A percentile compares a stretch with the other conserved stretches of the same genome.
Conservation (phyloP, 148 eudicot genomes). For the Gaultheria prostrata region DNA sequence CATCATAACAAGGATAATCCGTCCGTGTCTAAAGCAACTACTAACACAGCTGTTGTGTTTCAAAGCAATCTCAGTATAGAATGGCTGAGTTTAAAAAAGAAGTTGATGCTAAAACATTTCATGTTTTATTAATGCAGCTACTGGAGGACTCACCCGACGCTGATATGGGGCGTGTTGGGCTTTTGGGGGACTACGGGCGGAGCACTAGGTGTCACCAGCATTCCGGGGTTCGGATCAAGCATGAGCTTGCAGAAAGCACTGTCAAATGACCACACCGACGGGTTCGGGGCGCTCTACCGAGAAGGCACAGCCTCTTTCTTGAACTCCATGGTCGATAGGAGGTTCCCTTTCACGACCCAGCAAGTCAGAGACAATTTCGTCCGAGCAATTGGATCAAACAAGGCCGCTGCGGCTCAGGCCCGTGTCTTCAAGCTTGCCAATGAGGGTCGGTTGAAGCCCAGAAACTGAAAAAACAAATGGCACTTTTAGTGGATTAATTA, state of each 20-base stretch:
- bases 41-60: neutral
- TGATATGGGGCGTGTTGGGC: slow-evolving; percentile 68
- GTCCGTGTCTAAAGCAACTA: neutral
- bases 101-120: neutral
- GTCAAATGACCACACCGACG: slow-evolving; percentile 53
- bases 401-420: slow-evolving; percentile 76
- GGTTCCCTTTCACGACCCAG: slow-evolving; percentile 57
- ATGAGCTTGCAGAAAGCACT: slow-evolving; percentile 61
- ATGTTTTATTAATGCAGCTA: slow-evolving; percentile 42
- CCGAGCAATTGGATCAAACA: slow-evolving; percentile 49
- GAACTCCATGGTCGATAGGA: slow-evolving; percentile 62
- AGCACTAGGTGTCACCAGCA: slow-evolving; percentile 42
- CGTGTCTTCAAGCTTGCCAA: slow-evolving; percentile 77
- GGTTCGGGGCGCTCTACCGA: slow-evolving; percentile 66
- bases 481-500: neutral
- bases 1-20: neutral
- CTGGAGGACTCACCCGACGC: slow-evolving; percentile 72
- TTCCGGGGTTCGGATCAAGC: slow-evolving; percentile 51
- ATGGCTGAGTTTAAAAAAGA: neutral
- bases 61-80: neutral
- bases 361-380: slow-evolving; percentile 64
- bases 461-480: slow-evolving; percentile 20
- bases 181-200: slow-evolving; percentile 73
- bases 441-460: slow-evolving; percentile 55
- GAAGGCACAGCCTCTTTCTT: slow-evolving; percentile 86